Conservation (phyloP, 1,284 basidiomycete genomes). For the Neolentinus lepideus region DNA sequence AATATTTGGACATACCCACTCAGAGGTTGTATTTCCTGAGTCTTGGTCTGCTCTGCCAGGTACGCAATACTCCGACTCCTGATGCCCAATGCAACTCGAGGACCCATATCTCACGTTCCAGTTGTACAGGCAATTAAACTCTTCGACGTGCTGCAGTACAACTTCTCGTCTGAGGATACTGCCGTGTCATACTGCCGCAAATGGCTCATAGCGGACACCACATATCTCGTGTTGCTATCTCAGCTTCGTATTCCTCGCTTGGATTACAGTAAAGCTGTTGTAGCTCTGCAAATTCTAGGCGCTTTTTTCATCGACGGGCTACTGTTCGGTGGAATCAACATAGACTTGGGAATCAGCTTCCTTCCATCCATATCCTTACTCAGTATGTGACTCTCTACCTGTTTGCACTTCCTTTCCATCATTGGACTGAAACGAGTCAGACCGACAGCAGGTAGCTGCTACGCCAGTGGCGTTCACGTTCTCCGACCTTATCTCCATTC, state of each 20-base stretch:
- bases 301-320: constrained; percentile 60
- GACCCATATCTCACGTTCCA: neutral
- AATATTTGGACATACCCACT: constrained; percentile 30
- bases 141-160: constrained; percentile 49
- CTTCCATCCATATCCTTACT: constrained; percentile 6
- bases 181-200: constrained; percentile 36
- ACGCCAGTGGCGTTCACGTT: constrained; percentile 37
- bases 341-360: constrained; percentile 13
- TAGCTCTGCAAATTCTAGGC: constrained; percentile 48
- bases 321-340: constrained; percentile 58
- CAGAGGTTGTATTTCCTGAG: constrained; percentile 42
- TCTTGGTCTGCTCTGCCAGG: constrained; percentile 36
- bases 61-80: constrained; percentile 16
- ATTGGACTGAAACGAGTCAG: constrained; percentile 16
- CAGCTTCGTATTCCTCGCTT: constrained; percentile 75
- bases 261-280: constrained; percentile 56
- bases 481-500: constrained; percentile 32
- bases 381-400: constrained; percentile 7
- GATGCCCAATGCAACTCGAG: neutral
- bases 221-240: constrained; percentile 52
- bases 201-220: constrained; percentile 66
- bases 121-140: constrained; percentile 52
- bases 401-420: constrained; percentile 27
- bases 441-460: constrained; percentile 30
- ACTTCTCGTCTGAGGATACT: constrained; percentile 35